phyloP scores from a whole-genome alignment of 2,329 filamentous ascomycete species.

The Cladosporium sphaerospermum region DNA sequence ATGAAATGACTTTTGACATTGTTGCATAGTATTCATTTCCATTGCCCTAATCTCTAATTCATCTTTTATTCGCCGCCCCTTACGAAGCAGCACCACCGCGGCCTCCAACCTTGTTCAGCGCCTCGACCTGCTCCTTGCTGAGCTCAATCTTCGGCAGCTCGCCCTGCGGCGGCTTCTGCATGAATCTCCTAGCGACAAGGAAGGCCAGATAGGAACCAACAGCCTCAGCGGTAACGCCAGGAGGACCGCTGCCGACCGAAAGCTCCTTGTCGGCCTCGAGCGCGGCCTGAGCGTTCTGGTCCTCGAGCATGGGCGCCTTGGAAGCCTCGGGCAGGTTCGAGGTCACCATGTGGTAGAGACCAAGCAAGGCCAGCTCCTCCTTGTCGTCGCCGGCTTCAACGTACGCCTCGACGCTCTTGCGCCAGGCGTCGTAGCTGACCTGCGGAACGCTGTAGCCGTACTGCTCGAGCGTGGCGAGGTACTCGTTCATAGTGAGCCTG shows the following conservation, averaged over 20 bases:
- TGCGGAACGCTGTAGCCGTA: slow-evolving; percentile 68
- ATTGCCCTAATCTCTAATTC: too few relatives aligned
- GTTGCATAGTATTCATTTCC: too few relatives aligned
- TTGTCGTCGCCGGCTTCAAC: slow-evolving; percentile 53
- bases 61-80: too few relatives aligned
- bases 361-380: slow-evolving; percentile 65
- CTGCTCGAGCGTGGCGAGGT: slow-evolving; percentile 60
- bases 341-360: slow-evolving; percentile 67
- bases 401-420: slow-evolving; percentile 59
- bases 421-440: slow-evolving; percentile 65
- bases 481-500: slow-evolving; percentile 70
- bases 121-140: slow-evolving; percentile 42
- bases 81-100: slow-evolving; percentile 34
- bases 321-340: slow-evolving; percentile 64
- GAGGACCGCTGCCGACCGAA: slow-evolving; percentile 42
- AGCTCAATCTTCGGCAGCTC: slow-evolving; percentile 42
- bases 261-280: slow-evolving; percentile 58
- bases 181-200: slow-evolving; percentile 57
- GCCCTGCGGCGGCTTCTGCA: slow-evolving; percentile 40
- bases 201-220: slow-evolving; percentile 61
- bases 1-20: too few relatives aligned
- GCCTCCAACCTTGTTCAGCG: slow-evolving; percentile 48
- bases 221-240: slow-evolving; percentile 52
- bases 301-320: slow-evolving; percentile 67
- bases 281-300: slow-evolving; percentile 59